phyloP scores from a whole-genome alignment of 2,329 filamentous ascomycete species.

The Mycocentrospora acerina region DNA sequence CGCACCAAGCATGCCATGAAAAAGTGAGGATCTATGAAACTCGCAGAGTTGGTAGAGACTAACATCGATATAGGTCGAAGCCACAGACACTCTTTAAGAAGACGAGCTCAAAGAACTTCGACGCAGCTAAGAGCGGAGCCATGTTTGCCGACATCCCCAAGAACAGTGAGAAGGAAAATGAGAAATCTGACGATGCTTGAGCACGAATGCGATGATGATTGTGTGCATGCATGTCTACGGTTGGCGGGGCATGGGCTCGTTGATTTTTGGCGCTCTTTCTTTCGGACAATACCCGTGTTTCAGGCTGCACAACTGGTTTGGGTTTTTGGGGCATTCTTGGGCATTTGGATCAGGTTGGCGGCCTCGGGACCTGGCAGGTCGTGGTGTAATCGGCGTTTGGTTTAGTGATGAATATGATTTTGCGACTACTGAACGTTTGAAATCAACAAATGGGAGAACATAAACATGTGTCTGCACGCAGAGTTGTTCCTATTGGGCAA shows the following conservation, averaged over 20 bases:
- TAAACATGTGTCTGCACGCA: too few species aligned
- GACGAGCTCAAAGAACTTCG: slow-evolving; percentile 44
- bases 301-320: background rate
- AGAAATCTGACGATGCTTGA: slow-evolving; percentile 6
- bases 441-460: too few species aligned
- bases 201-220: slow-evolving; percentile 1
- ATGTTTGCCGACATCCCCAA: slow-evolving; percentile 44
- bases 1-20: slow-evolving; percentile 79
- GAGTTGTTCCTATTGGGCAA: too few species aligned
- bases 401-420: slow-evolving; percentile 16
- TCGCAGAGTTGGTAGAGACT: slow-evolving; percentile 4
- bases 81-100: slow-evolving; percentile 46
- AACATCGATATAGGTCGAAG: slow-evolving; percentile 33
- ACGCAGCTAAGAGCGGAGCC: slow-evolving; percentile 33
- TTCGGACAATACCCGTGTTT: slow-evolving; percentile 10
- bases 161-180: slow-evolving; percentile 10
- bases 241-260: slow-evolving; percentile 1
- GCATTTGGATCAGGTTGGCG: too few species aligned
- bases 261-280: slow-evolving; percentile 5
- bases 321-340: too few species aligned
- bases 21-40: slow-evolving; percentile 48
- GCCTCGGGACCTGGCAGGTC: background rate
- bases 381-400: slow-evolving; percentile 4
- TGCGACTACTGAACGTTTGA: slow-evolving; percentile 2
- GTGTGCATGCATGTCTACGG: slow-evolving; percentile 2